Conservation (phyloP, 805 yeast genomes). For the Metschnikowia koreensis region DNA sequence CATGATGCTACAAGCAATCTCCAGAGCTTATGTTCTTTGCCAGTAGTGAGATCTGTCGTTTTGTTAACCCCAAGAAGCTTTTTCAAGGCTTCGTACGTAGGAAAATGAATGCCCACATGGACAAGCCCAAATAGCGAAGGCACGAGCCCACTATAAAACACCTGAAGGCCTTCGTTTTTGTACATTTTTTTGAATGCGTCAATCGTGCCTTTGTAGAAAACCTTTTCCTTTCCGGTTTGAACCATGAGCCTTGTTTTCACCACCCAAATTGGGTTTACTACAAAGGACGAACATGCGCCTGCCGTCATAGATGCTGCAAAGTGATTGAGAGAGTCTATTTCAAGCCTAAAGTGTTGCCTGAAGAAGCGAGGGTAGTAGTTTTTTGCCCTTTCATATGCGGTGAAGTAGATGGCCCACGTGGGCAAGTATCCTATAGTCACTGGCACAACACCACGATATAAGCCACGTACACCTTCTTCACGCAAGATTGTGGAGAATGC, state of each 20-base stretch:
- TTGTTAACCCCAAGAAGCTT: conserved; percentile 14
- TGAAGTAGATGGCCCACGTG: conserved; percentile 95
- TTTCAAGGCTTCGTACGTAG: conserved; percentile 83
- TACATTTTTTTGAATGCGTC: conserved; percentile 85
- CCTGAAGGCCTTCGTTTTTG: conserved; percentile 69
- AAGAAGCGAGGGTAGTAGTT: conserved; percentile 46
- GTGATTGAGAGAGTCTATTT: conserved; percentile 34
- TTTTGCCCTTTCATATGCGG: conserved; percentile 82
- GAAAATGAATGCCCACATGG: conserved; percentile 96
- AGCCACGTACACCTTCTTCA: conserved; percentile 81
- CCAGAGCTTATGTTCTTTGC: conserved; percentile 22
- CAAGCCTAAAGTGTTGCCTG: conserved; percentile 23
- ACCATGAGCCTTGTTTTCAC: conserved; percentile 93
- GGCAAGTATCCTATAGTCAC: conserved; percentile 92
- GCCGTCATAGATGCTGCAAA: conserved; percentile 75
- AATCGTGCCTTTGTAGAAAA: conserved; percentile 68
- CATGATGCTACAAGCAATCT: conserved; percentile 60
- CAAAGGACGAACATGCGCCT: conserved; percentile 78
- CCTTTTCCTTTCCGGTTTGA: conserved; percentile 50
- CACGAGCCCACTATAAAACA: conserved; percentile 84
- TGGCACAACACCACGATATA: conserved; percentile 91
- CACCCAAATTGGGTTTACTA: conserved; percentile 97
- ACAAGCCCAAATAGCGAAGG: conserved; percentile 88
- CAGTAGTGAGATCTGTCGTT: conserved; percentile 11
- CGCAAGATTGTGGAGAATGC: conserved; percentile 63